Evolutionary conservation across 2,329 filamentous ascomycete genomes (phyloP), one percentile per base, ranked within the genome.

Genomic region (Trichoderma afroharzianum): DNA sequence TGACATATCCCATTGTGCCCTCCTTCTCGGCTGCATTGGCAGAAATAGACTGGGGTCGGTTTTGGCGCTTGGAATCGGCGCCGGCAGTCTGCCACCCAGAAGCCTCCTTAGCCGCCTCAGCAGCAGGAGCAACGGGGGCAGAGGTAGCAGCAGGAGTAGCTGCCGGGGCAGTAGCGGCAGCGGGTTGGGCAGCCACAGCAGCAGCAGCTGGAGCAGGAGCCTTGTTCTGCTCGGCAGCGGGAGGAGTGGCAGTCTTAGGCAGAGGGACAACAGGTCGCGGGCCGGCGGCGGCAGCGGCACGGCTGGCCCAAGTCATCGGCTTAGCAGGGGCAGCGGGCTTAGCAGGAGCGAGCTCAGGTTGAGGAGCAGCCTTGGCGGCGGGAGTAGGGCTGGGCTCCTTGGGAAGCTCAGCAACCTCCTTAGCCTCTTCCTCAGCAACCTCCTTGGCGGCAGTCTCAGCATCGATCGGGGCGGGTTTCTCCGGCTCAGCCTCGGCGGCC

Each of bases 1-100:
- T 97, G 82, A 99, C 94, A 82, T 98, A 98, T 24, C 92, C 96
- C 76, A 94, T 88, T 68, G 91, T 91, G 73, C 89, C 89, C 74
- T 95, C 92, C 78, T 93, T 92, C 78, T 95, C 92, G 61, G 84
- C 80, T n/a, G 84, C 82, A 30, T 86, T 81, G 64, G 85, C 85
- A 70, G 89, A 85, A 76, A 89, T 86, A 69, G 90, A 88, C 81
- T 93, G 91, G 66, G 88, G 88, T 74, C 93, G 90, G 77, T 91
- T 91, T 80, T 96, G 93, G 79, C 93, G 91, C 86, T 96, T 96
- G 77, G 92, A 92, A 82, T 97, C 92, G 70, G 90, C 88, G 71
- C 92, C 91, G 70, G 93, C 95, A 63, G 93, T 95, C 82, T 97
- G 95, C 96, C 96, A 99, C 72, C 85, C 85, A 47, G 82, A 74